A percentile compares a stretch with the other conserved stretches of the same genome.
phyloP scores from a whole-genome alignment of 257 asterid species.

The Nicotiana noctiflora region DNA sequence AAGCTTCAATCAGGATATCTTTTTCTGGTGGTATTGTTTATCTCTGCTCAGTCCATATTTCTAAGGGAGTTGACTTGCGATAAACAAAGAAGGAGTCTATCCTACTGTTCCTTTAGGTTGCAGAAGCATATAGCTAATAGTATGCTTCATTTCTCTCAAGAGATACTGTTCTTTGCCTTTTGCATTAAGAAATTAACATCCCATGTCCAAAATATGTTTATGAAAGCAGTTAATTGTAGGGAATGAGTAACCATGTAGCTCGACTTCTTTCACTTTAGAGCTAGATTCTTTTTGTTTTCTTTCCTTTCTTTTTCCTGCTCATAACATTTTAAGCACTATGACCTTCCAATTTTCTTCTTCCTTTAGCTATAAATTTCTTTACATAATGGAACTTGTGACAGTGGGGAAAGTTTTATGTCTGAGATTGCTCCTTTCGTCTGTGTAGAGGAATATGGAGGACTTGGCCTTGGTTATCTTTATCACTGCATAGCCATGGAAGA shows the following conservation, averaged over 20 bases:
- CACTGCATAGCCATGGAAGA: constrained; percentile 99
- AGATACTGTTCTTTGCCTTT: not conserved
- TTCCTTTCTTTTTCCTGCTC: not conserved
- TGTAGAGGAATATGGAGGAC: constrained; percentile 96
- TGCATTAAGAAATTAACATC: not conserved
- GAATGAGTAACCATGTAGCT: not conserved
- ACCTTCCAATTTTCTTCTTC: not conserved
- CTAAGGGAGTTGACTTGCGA: not conserved
- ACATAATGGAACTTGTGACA: not conserved
- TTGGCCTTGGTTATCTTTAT: constrained; percentile 95
- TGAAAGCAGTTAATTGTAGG: not conserved
- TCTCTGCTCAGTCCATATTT: not conserved
- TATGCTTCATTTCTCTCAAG: not conserved
- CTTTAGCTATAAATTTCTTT: not conserved
- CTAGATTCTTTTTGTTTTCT: too few relatives aligned
- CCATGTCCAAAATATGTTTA: not conserved
- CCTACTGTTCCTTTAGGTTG: not conserved
- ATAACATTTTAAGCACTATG: not conserved
- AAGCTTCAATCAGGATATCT: not conserved
- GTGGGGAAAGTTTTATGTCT: constrained; percentile 2
- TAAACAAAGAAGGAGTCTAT: not conserved
- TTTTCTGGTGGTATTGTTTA: not conserved
- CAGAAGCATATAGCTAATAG: not conserved
- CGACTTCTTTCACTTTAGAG: not conserved
- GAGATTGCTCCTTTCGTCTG: constrained; percentile 5